Base-by-base conservation (phyloP, 192 early-diverging fungal genomes). In the Umbelopsis isabellina region DNA sequence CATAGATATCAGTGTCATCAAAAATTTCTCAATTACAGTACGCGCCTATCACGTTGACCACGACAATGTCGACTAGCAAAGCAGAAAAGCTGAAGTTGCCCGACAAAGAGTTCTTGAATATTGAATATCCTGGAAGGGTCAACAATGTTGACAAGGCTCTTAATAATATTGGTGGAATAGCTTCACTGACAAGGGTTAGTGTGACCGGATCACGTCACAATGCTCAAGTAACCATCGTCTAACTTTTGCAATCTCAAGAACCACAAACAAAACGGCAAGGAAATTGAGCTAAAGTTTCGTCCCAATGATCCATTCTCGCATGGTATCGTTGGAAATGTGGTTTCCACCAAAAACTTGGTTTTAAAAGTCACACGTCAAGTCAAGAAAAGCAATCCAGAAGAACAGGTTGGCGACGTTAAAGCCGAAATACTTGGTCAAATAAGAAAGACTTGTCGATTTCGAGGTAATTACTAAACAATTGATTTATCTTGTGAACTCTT, bases 301-400 rank as follows among this genome's bases (percentile, higher is more conserved):
- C 83, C 81, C 2, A 64, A 75, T 16, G 86, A 89, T 68, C 85
- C 85, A 7, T 91, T 91, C 71, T 85, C 79, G 1, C 90, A 91
- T 79, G 83, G 89, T 20, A 84, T 91, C 41, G 73, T 80, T 52
- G 90, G 90, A 23, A 83, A 88, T 49, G 76, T 88, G 22, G 71
- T 89, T 18, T 53, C 75, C 15, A 86, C 88, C 8, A 51, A 82
- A 4, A 89, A 87, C 67, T 65, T 90, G 21, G 48, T 91, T 16
- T 73, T 91, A 41, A 90, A 88, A 69, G 87, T 91, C 9, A 88
- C 89, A 3, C 52, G 79, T 23, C 70, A 79, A 8, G 72, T 75
- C 21, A 80, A 73, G 37, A 79, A 74, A 65, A 47, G 66, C 15
- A 74, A 64, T 49, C 73, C 65, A 33, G 61, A 61, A 33, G 49